A percentile compares a stretch with the other conserved stretches of the same genome.
phyloP scores from a whole-genome alignment of 768 basidiomycete genomes.

The Tylopilus sp. region DNA sequence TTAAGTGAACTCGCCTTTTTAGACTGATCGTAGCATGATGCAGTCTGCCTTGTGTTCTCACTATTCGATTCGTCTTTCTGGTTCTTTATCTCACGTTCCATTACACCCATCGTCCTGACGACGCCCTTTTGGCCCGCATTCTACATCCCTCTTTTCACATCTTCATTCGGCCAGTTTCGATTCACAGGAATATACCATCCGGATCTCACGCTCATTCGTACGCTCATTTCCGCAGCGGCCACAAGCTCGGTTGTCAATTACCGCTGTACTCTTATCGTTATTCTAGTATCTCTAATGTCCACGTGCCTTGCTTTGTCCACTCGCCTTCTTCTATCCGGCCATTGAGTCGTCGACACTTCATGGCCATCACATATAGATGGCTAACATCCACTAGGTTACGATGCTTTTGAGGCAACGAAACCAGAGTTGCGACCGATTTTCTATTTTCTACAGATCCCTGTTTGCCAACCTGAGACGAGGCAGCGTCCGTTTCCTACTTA shows the following conservation, averaged over 20 bases:
- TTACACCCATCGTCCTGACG: background rate
- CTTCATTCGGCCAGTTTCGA: constrained; percentile 4
- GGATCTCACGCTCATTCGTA: constrained; percentile 13
- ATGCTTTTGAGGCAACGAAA: no score
- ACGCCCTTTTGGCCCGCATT: background rate
- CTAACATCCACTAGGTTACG: no score
- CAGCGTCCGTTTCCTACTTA: no score
- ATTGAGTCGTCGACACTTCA: no score
- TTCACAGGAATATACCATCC: background rate
- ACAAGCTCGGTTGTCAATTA: background rate
- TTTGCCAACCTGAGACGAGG: no score
- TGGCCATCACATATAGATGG: no score
- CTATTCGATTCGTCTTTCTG: background rate
- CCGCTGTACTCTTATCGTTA: constrained; percentile 5
- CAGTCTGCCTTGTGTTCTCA: background rate
- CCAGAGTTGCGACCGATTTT: no score
- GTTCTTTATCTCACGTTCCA: constrained; percentile 3
- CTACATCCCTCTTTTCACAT: background rate
- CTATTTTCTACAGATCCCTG: no score
- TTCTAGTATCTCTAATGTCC: background rate
- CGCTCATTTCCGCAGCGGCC: constrained; percentile 6
- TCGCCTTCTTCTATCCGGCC: background rate
- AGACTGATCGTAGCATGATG: constrained; percentile 26
- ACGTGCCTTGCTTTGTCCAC: background rate
- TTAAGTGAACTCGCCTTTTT: constrained; percentile 73